Evolutionary conservation across 257 asterid genomes (phyloP), one percentile per base, ranked within the genome.

Genomic region (Fraxinus cuspidata): DNA sequence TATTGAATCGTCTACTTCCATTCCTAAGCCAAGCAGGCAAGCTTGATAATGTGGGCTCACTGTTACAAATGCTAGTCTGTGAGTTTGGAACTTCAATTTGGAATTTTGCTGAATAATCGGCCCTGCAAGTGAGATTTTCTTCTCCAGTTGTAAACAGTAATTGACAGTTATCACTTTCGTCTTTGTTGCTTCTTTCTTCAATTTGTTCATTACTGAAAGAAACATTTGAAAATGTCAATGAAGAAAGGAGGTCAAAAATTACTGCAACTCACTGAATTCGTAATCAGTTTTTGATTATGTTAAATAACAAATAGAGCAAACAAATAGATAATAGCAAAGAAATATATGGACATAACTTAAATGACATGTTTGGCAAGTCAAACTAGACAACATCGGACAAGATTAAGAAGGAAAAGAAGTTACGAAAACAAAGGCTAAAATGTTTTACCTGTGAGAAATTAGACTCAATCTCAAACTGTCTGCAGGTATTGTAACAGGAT

Each of bases 21-120:
- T 88, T 88, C 80, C 83, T 90, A 28, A 92, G 97, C 98, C 98
- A 93, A 72, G 88, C 78, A 69, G 98, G 98, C 80, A 93, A 73
- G 77, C 81, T 84, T 42, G 96, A 83, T 51, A 87, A 70, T 31
- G 87, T 76, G 66, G 86, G 71, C 47, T 81, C 85, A 10, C 32
- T 85, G 76, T 65, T 71, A 29, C 77, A 73, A 73, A 37, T 72
- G n/a, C 40, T 76, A 10, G 29, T 73, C 68, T 32, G 79, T 40
- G 84, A 34, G 29, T 80, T 67, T 72, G 78, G 73, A 70, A 85
- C 87, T 82, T 86, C 87, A 13, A 68, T 74, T 81, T 88, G 85
- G 31, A 84, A 89, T 77, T 87, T 89, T 5, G 72, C 78, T 0
- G 79, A 77, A 65, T 91, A 90, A 78, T 87, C 90, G 21, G 35